Evolutionary conservation across 2,329 filamentous ascomycete species (phyloP), one percentile per base, ranked within the genome.

Genomic region (Penicillium digitatum): DNA sequence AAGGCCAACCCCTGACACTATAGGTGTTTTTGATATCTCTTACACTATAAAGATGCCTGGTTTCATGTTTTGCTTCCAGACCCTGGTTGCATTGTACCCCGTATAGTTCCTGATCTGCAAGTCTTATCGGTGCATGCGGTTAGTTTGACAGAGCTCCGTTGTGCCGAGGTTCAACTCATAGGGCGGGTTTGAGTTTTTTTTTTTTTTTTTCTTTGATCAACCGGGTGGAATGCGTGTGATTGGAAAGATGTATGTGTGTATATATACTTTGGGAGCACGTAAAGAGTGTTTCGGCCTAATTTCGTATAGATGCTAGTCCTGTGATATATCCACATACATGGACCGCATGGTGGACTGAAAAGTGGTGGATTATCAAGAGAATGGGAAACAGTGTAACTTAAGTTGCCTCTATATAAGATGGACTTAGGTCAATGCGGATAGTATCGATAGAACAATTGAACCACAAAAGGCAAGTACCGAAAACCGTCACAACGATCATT

Each of bases 151-250:
- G 59, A 53, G 59, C 45, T 46, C 27, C 20, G 35, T 47, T 59
- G 56, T 58, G 60, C 62, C 62, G 62, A 65, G 62, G 62, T 65
- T 52, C 52, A 64, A 58, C 55, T 55, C 7, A 14, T 16, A 58
- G 54, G 44, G 49, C 22, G 58, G 56, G 46, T 60, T 49, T 59
- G 57, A 59, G 50, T 59, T 59, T 62, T 64, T 58, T 55, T 51
- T 5, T 59, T 59, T 62, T 64, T 58, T 55, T 51, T 5, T 3
- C 14, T 50, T 58, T 24, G 22, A 27, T 45, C 37, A 54, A 48
- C 31, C 40, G 29, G 31, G 59, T 54, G 50, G 40, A 50, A 27
- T 22, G 12, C 6, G 24, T 52, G 12, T n/a, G 11, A 56, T 48
- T 55, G 51, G 55, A 45, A 42, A 45, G 27, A 35, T 32, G 39